A percentile compares a stretch with the other conserved stretches of the same genome.
Conservation (phyloP, 495 filamentous ascomycete species). For the Emericellopsis terricola region DNA sequence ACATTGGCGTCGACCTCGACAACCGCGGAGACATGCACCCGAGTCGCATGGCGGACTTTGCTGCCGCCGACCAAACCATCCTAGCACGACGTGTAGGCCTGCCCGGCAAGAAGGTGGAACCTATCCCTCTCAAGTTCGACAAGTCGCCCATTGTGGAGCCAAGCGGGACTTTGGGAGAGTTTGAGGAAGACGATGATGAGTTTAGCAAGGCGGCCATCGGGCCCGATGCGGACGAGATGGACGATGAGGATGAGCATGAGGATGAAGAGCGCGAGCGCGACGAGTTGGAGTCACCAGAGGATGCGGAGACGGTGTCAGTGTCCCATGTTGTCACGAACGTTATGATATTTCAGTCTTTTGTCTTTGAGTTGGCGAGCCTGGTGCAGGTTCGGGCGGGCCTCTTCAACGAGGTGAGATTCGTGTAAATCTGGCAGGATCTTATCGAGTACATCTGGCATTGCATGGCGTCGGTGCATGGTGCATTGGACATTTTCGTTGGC, state of each 20-base stretch:
- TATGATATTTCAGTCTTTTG: constrained; percentile 62
- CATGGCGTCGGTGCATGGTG: too few species aligned
- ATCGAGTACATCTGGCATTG: too few species aligned
- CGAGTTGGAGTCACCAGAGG: constrained; percentile 7
- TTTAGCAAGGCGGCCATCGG: constrained; percentile 10
- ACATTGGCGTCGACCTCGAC: constrained; percentile 12
- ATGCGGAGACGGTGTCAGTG: constrained; percentile 42
- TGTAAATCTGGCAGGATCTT: too few species aligned
- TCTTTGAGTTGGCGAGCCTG: constrained; percentile 74
- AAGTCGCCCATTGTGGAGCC: constrained; percentile 10
- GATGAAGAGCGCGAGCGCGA: constrained; percentile 8
- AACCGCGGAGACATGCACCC: constrained; percentile 5
- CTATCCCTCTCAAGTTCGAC: constrained; percentile 20
- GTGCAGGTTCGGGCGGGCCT: constrained; percentile 71
- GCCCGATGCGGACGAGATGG: constrained; percentile 14
- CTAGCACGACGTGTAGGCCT: constrained; percentile 26
- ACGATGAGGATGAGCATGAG: constrained; percentile 6
- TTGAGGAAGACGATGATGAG: constrained; percentile 6
- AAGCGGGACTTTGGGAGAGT: constrained; percentile 8
- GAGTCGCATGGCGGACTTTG: constrained; percentile 22
- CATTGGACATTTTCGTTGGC: too few species aligned
- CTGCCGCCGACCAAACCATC: constrained; percentile 34
- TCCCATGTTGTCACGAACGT: constrained; percentile 77
- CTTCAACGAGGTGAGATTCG: constrained; percentile 71
- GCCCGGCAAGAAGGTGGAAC: constrained; percentile 14